Base-by-base conservation (phyloP, 345 rosid species). In the Xanthoceras sorbifolium region DNA sequence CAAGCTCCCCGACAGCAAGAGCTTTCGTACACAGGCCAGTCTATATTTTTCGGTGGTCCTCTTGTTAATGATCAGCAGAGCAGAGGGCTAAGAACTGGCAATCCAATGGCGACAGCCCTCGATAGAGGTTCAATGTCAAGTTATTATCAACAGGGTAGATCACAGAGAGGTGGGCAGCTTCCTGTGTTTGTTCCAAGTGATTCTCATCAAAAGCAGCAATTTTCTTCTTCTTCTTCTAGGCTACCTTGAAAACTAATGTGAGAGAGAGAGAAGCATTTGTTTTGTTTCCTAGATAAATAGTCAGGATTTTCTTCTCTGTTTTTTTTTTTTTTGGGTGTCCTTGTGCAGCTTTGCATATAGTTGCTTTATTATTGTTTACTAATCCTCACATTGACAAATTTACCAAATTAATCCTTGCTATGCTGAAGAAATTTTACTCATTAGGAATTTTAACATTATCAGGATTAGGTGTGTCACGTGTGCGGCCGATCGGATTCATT, bases 181-280 rank as follows among this genome's bases (percentile, higher is more conserved):
- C 97, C 97, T 11, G 97, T 91, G 76, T 93, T 93, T 82, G 89
- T 88, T 78, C 98, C 95, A 29, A 85, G 88, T 82, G 97, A 91
- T 82, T 84, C 87, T 80, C 91, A 86, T 60, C 86, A 80, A 23
- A 88, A 77, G 71, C 88, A 77, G 73, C 87, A 86, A 29, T 74
- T 74, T 71, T 57, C 62, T 20, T 57, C 54, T 48, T 48, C 54
- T 15, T 80, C 89, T 44, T 84, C 87, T 44, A 82, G 85, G 77
- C 81, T 86, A 50, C 89, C 87, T 20, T 86, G 85, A 85, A 64
- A 72, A 69, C 38, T 3, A 28, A 62, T 40, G 52, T 69, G 64
- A 78, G 62, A 40, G 54, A 15, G 36, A n/a, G n/a, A n/a, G n/a
- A 32, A 5, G 40, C 9, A 73, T 68, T 71, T 79, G 67, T 32